Evolutionary conservation across 2,329 filamentous ascomycete genomes (phyloP), one percentile per base, ranked within the genome.

Genomic region (Claviceps pazoutovae): DNA sequence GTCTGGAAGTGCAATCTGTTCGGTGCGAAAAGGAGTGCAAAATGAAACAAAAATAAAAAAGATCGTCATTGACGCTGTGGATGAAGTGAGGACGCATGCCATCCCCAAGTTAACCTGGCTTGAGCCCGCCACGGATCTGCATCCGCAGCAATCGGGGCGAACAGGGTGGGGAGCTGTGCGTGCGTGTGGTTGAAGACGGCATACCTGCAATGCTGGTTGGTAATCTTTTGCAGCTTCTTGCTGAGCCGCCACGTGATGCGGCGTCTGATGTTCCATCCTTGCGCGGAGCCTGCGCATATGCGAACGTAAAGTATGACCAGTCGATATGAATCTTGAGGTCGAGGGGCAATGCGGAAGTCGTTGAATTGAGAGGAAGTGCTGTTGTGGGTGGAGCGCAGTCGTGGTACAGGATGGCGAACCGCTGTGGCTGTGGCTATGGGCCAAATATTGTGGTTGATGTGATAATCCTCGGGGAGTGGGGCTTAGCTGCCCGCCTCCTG

Each of bases 191-290:
- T 30, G 30, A 30, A 30, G 30, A 30, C 9, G 30, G 30, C 71
- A 60, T 67, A 82, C 80, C 68, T 77, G 67, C 43, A 78, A 66
- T n/a, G 73, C 66, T 6, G 79, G 78, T 54, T 76, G 73, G 61
- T 80, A 83, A 41, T 78, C 73, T 52, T 74, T 68, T 9, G 80
- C 80, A 34, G 80, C 74, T 46, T 75, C 76, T 63, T 83, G 77
- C 64, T 83, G 79, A 50, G 78, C 78, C 42, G 70, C 72, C 50
- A 80, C 66, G 55, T 75, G 75, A 56, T 72, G 66, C 50, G 62
- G 58, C 21, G 59, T 57, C 49, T 63, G 60, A 16, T 63, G 64
- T 39, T 67, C 64, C 67, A 69, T 69, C 53, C 56, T 63, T 50
- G 58, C 54, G 42, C 50, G 21, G 13, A 46, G 36, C 55, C 41